These are phyloP conservation scores for Letharia lupina DNA, from an alignment of 495 filamentous ascomycete genomes.

Conservation along the genomic window DNA sequence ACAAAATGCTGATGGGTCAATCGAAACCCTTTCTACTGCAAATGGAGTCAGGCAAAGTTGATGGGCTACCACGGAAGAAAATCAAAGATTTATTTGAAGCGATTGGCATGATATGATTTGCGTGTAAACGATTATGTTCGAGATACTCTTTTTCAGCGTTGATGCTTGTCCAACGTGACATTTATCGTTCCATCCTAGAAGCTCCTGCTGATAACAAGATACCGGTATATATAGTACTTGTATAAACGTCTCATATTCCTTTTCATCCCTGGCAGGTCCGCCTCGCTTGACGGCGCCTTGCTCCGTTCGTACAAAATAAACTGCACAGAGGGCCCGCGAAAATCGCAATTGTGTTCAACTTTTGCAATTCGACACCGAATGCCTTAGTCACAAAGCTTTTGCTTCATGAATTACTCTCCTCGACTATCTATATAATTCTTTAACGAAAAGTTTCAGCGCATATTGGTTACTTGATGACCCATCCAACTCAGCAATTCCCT, in stretches of 20 bases:
- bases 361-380: too few species aligned
- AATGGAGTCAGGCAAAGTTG: conserved; percentile 37
- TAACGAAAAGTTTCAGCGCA: too few species aligned
- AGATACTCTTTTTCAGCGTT: conserved; percentile 7
- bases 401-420: too few species aligned
- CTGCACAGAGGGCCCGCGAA: too few species aligned
- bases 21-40: conserved; percentile 38
- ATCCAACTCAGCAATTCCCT: too few species aligned
- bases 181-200: not conserved
- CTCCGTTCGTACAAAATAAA: too few species aligned
- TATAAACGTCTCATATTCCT: not conserved
- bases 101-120: conserved; percentile 27
- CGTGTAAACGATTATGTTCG: not conserved
- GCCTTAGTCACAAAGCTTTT: too few species aligned
- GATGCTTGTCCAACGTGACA: not conserved
- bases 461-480: too few species aligned
- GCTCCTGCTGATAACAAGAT: not conserved
- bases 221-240: not conserved
- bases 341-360: too few species aligned
- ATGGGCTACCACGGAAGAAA: conserved; percentile 32
- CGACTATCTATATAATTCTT: too few species aligned
- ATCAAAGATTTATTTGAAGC: conserved; percentile 30
- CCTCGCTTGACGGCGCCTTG: not conserved
- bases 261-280: not conserved
- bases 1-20: conserved; percentile 32